phyloP scores from a whole-genome alignment of 2,329 filamentous ascomycete genomes.

The Thielaviopsis ethacetica region DNA sequence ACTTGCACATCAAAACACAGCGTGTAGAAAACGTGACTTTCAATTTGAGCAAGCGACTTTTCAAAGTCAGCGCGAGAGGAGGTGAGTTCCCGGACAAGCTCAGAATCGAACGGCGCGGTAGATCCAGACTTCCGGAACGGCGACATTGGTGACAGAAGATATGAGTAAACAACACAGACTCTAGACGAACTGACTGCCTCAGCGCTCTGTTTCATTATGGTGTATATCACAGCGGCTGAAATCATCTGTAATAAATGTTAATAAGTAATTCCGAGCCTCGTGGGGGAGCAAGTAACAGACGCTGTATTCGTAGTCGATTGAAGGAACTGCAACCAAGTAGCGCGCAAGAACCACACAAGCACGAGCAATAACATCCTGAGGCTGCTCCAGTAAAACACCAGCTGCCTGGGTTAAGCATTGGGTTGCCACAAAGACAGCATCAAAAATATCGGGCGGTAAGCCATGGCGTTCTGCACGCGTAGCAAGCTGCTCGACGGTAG shows the following conservation, averaged over 20 bases:
- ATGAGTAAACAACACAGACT: constrained; percentile 62
- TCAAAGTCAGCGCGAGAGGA: constrained; percentile 51
- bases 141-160: constrained; percentile 50
- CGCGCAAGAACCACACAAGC: constrained; percentile 69
- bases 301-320: constrained; percentile 41
- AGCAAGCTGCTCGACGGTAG: constrained; percentile 53
- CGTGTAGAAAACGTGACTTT: constrained; percentile 58
- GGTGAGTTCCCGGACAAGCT: constrained; percentile 55
- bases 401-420: constrained; percentile 62
- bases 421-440: constrained; percentile 53
- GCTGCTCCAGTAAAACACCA: constrained; percentile 65
- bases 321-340: constrained; percentile 52
- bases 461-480: constrained; percentile 35
- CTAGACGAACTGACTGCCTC: not conserved
- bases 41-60: constrained; percentile 50
- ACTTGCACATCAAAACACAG: constrained; percentile 76
- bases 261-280: not conserved
- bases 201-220: constrained; percentile 7
- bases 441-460: constrained; percentile 52
- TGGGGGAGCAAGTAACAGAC: constrained; percentile 18
- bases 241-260: constrained; percentile 9
- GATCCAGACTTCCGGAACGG: constrained; percentile 23
- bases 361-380: constrained; percentile 72
- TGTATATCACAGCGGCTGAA: constrained; percentile 8
- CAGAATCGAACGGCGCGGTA: constrained; percentile 24